These are phyloP conservation scores for Aphanomyces stellatus DNA, from an alignment of 352 stramenopile genomes.

Conservation along the genomic window DNA sequence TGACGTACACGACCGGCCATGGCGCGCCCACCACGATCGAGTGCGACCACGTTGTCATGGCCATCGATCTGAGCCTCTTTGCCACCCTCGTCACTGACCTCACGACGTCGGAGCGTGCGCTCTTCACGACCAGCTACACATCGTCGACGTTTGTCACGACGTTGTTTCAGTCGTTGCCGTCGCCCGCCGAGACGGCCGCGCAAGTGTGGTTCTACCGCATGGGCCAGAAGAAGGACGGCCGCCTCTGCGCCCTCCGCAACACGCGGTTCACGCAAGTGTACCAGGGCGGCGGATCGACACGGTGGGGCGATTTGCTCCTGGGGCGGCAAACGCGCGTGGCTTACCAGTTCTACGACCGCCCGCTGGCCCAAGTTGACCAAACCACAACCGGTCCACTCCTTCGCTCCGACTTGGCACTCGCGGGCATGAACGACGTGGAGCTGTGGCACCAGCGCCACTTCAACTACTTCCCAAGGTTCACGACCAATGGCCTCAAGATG, in stretches of 20 bases:
- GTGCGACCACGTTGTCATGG: not conserved
- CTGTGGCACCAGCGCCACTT: not conserved
- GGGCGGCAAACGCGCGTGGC: not conserved
- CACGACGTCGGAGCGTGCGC: not conserved
- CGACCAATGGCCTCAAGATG: no score
- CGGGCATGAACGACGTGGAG: not conserved
- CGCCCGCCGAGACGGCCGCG: not conserved
- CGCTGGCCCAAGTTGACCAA: not conserved
- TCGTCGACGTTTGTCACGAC: not conserved
- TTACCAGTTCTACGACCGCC: not conserved
- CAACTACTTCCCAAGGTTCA: not conserved
- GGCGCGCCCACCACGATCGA: not conserved
- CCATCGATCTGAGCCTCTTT: not conserved
- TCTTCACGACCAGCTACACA: not conserved
- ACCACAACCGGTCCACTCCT: not conserved
- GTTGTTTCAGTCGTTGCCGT: not conserved
- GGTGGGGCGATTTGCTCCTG: not conserved
- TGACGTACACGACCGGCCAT: not conserved
- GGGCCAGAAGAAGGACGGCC: not conserved
- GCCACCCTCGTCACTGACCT: not conserved
- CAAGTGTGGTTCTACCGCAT: not conserved
- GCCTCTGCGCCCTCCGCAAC: not conserved
- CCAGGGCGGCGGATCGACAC: not conserved
- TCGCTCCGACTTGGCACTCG: not conserved
- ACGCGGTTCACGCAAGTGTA: not conserved